Base-by-base conservation (phyloP, 805 yeast genomes). In the Zygosaccharomyces kombuchaensis region DNA sequence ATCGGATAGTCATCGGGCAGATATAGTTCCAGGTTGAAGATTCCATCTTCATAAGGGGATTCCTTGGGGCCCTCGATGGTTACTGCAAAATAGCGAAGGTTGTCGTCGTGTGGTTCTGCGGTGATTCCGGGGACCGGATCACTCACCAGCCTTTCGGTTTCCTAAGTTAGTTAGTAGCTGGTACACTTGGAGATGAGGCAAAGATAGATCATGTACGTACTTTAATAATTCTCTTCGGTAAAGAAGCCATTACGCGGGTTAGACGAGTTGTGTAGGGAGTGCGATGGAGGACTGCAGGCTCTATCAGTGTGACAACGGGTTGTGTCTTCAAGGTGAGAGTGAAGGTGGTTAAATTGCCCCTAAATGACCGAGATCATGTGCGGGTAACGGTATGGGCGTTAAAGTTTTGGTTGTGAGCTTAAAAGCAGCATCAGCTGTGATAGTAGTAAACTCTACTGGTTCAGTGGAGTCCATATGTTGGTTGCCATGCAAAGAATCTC, bases 71-170 rank as follows among this genome's bases (percentile, higher is more conserved):
- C 99, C 48, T 87, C 88, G 50, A 93, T 84, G 1, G 87, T 80
- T 21, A 93, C 99, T 53, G 88, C 87, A 60, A 93, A 93, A 65
- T 91, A 88, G 55, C 99, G 79, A 53, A 93, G 72, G 66, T 93
- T 93, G 52, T 90, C 96, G 46, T 91, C 98, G 48, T 87, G 95
- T 6, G 99, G 99, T 23, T 73, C 77, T 1, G 98, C 99, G 0
- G 83, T 77, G 57, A 93, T 93, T 2, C 98, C 99, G 3, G 96
- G 95, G 1, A 91, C 98, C 1, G 99, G 98, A 58, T 93, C 99
- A 31, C 88, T 82, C 19, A 84, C 84, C 34, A 93, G 72, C 52
- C 96, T 75, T 63, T 93, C 96, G 9, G 98, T 91, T 69, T 93
- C 99, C 82, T 81, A 34, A 6, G 30, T 23, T 25, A 17, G 45